phyloP scores from a whole-genome alignment of 2,329 filamentous ascomycete genomes.

The Cadophora malorum region DNA sequence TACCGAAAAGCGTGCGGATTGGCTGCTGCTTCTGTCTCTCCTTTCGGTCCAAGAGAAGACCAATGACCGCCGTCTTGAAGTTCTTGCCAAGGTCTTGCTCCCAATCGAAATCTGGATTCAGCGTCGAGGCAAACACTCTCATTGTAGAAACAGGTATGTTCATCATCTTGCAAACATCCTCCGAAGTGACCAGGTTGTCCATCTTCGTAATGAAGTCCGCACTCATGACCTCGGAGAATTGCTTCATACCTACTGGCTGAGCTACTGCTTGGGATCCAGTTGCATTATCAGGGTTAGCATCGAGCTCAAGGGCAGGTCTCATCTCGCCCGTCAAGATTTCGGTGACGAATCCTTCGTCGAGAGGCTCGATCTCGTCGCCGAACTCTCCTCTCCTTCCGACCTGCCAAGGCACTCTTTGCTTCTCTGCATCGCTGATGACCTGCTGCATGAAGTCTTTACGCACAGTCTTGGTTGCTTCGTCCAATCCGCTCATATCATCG shows the following conservation, averaged over 20 bases:
- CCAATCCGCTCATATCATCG: slow-evolving; percentile 15
- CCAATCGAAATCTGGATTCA: slow-evolving; percentile 31
- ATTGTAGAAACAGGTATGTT: slow-evolving; percentile 27
- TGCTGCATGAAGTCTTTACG: slow-evolving; percentile 21
- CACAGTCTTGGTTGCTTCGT: slow-evolving; percentile 16
- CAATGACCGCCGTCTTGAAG: slow-evolving; percentile 28
- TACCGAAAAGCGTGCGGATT: slow-evolving; percentile 12
- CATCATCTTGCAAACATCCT: slow-evolving; percentile 32
- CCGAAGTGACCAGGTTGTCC: slow-evolving; percentile 18
- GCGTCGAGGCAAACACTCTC: slow-evolving; percentile 27
- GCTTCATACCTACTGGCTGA: slow-evolving; percentile 10
- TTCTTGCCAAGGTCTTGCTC: slow-evolving; percentile 27
- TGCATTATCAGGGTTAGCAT: not conserved
- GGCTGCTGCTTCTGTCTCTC: slow-evolving; percentile 23
- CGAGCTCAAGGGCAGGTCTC: not conserved
- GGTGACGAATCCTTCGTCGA: slow-evolving; percentile 29
- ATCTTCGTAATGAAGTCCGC: slow-evolving; percentile 23
- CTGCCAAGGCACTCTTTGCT: slow-evolving; percentile 31
- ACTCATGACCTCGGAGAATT: slow-evolving; percentile 21
- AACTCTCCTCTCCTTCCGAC: slow-evolving; percentile 32
- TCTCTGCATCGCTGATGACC: slow-evolving; percentile 30
- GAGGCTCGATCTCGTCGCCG: slow-evolving; percentile 29
- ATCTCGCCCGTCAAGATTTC: slow-evolving; percentile 32
- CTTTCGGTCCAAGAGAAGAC: slow-evolving; percentile 25
- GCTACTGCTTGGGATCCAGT: not conserved